These are phyloP conservation scores for Neurospora tetraspora DNA, from an alignment of 495 filamentous ascomycete species.

Conservation along the genomic window DNA sequence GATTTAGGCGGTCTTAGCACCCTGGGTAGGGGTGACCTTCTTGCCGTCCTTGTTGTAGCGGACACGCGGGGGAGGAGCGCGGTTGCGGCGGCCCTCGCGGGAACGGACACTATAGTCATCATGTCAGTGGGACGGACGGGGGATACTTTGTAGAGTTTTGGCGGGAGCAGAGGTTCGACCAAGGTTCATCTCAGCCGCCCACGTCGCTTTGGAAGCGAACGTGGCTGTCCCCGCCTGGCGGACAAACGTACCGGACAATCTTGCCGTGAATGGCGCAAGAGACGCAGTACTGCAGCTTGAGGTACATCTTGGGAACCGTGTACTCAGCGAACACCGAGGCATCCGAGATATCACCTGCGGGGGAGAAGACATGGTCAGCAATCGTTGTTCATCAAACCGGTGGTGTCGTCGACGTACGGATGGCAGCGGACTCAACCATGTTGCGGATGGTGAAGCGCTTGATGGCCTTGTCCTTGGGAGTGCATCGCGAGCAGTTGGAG, in stretches of 20 bases:
- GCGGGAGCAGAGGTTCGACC: slow-evolving; percentile 40
- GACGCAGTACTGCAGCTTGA: slow-evolving; percentile 99
- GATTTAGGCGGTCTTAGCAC: slow-evolving; percentile 31
- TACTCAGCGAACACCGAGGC: slow-evolving; percentile 99
- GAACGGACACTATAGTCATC: slow-evolving; percentile 74
- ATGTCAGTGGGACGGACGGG: slow-evolving; percentile 25
- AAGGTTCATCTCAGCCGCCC: slow-evolving; percentile 51
- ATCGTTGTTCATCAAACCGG: not conserved
- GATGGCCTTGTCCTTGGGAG: slow-evolving; percentile 99
- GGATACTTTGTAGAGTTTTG: slow-evolving; percentile 12
- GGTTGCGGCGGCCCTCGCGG: slow-evolving; percentile 93
- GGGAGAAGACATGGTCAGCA: slow-evolving; percentile 5
- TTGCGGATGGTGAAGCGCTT: slow-evolving; percentile 99
- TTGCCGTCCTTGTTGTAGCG: slow-evolving; percentile 99
- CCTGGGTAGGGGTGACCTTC: slow-evolving; percentile 91
- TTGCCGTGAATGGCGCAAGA: slow-evolving; percentile 99
- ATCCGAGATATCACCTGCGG: slow-evolving; percentile 96
- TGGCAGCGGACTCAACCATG: slow-evolving; percentile 99
- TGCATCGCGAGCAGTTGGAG: slow-evolving; percentile 99
- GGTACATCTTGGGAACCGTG: slow-evolving; percentile 99
- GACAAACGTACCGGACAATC: slow-evolving; percentile 90
- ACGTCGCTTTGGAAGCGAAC: slow-evolving; percentile 25
- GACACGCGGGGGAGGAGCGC: slow-evolving; percentile 91
- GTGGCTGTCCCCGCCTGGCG: slow-evolving; percentile 25
- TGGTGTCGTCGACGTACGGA: slow-evolving; percentile 62